Evolutionary conservation across 2,329 filamentous ascomycete genomes (phyloP).

Genomic region (Ploettnerulaceae sp.): DNA sequence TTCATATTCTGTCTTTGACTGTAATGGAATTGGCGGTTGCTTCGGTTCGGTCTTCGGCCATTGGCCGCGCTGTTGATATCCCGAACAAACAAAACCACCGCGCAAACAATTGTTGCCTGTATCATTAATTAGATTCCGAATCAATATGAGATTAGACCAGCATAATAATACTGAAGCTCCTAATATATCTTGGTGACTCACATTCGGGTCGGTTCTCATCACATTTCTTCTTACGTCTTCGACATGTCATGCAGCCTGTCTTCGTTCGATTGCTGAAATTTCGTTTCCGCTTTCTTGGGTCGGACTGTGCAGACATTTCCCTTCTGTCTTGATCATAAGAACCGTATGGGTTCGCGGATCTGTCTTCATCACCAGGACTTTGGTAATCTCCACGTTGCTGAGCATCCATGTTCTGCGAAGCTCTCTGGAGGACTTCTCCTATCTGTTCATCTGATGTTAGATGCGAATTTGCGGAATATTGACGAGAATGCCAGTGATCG

Average conservation of each 20-base stretch:
- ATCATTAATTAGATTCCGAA: slow-evolving; percentile 8
- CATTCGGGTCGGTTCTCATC: slow-evolving; percentile 92
- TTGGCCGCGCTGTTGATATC: slow-evolving; percentile 74
- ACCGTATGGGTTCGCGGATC: slow-evolving; percentile 35
- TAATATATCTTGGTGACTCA: slow-evolving; percentile 43
- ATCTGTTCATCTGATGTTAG: slow-evolving; percentile 45
- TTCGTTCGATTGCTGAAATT: slow-evolving; percentile 95
- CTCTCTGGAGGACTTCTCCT: slow-evolving; percentile 47
- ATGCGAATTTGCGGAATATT: slow-evolving; percentile 42
- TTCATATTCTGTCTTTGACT: slow-evolving; percentile 69
- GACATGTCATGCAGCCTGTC: slow-evolving; percentile 89
- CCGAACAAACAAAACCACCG: slow-evolving; percentile 85
- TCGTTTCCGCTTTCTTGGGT: slow-evolving; percentile 66
- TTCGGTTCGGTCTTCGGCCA: slow-evolving; percentile 75
- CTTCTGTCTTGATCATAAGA: slow-evolving; percentile 33
- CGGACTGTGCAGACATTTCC: slow-evolving; percentile 45
- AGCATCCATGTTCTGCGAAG: slow-evolving; percentile 38
- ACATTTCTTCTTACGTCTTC: slow-evolving; percentile 94
- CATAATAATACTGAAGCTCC: not conserved
- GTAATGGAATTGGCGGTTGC: slow-evolving; percentile 65
- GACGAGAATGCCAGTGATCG: slow-evolving; percentile 29
- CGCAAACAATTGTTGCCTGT: slow-evolving; percentile 83
- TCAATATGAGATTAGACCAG: slow-evolving; percentile 2
- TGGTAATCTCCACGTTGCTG: slow-evolving; percentile 35
- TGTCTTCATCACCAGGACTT: slow-evolving; percentile 36